Base-by-base conservation (phyloP, 345 rosid genomes). In the Aquilaria yunnanensis region DNA sequence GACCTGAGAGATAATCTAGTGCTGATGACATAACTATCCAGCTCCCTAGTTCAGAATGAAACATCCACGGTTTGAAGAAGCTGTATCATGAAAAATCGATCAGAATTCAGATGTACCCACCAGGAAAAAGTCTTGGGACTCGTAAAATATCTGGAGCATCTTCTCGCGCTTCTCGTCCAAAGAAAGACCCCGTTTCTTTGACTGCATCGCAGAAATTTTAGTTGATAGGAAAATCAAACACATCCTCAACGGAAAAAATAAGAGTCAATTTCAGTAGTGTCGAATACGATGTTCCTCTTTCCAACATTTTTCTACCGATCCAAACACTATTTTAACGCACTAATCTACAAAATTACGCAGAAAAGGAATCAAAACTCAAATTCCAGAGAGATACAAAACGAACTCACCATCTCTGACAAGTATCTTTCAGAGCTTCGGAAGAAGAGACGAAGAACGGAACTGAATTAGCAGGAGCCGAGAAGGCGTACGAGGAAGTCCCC, bases 121-220 rank as follows among this genome's bases (percentile, higher is more conserved):
- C 5, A 86, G 88, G 83, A 80, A 94, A 78, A 90, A 94, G 64
- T 82, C 87, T 48, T 82, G 95, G 16, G 94, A 87, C 55, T 83
- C 94, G 30, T 84, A 81, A 64, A 93, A 90, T 60, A 90, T 90
- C 72, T 90, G 96, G 71, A 90, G 89, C 72, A 90, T 86, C 88
- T 82, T 88, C 83, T 85, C 97, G 13, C 97, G 85, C 77, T 94
- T 88, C 78, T 90, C 96, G 56, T 94, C 99, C 77, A 82, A 72
- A n/a, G 98, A 88, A 62, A 93, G 92, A 13, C 99, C 99, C 23
- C 99, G 80, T 76, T 85, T 88, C 86, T 94, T 90, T 32, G 97
- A 90, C 99, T 90, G 85, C 70, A 71, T 10, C 47, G 67, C 32
- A 70, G 51, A 31, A 31, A 6, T 59, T 59, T 12, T 14, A 23